Base-by-base conservation (phyloP, 768 basidiomycete genomes). In the Russula griseocarnosa region DNA sequence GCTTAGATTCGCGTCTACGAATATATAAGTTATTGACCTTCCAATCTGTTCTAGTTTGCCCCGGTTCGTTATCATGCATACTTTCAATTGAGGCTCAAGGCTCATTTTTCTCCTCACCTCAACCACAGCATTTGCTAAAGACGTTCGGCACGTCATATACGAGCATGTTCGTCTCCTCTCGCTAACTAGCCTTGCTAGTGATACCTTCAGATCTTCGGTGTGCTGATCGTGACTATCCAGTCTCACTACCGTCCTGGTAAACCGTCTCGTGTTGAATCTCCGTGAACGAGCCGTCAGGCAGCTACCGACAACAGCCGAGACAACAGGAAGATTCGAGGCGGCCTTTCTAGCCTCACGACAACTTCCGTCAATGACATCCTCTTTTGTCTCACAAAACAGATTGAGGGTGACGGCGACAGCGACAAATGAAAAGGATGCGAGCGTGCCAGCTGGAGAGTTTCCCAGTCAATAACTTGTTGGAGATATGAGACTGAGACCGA, bases 231-330 rank as follows among this genome's bases (percentile, higher is more conserved):
- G 5, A 24, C 13, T 6, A 22, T 54, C 47, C 32, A 60, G 63
- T 32, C 30, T 65, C 18, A 55, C 58, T 18, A 56, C 47, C 47
- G 60, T 54, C 3, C 58, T 65, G 13, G 54, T 65, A 14, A 51
- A 54, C 34, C 63, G 63, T 44, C 58, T 65, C 56, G 52, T 65
- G 58, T 51, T 65, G 40, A 65, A 60, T 46, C 63, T 65, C 28
- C 58, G 63, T 13, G 63, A 54, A 34, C 53, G 30, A 28, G 42
- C 22, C 9, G 30, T 22, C 1, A n/a, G 24, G 3, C 47, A 49
- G 24, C 20, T 60, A 9, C 54, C 63, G 16, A 26, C 32, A 10
- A 26, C 46, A 18, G 22, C 60, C 6, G 63, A 64, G 16, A 47
- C 63, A 11, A 34, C 32, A 14, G n/a, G 58, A 38, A 58, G 53